These are phyloP conservation scores for Eucalyptus pauciflora DNA, from an alignment of 345 rosid species.

Conservation along the genomic window DNA sequence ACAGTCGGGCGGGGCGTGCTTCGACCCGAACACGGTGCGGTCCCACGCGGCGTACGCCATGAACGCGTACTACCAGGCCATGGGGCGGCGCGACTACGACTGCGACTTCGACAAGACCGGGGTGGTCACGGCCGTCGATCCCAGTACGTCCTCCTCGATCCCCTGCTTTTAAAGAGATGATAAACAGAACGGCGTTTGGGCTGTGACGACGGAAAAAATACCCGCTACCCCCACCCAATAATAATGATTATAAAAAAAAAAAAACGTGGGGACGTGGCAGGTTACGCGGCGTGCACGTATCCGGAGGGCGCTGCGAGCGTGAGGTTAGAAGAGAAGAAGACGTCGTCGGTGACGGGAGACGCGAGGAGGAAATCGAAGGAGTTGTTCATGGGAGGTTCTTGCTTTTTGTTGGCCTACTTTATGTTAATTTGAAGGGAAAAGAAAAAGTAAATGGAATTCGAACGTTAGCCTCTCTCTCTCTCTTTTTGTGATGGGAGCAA, in stretches of 20 bases:
- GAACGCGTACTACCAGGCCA: conserved; percentile 53
- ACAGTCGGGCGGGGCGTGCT: conserved; percentile 46
- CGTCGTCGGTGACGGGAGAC: conserved; percentile 3
- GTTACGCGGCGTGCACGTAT: conserved; percentile 38
- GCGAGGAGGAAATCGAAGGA: neutral
- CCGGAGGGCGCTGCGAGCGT: neutral
- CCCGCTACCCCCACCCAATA: fast-evolving
- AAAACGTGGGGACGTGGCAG: conserved; percentile 7
- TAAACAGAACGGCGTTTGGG: neutral
- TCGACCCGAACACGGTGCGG: conserved; percentile 32
- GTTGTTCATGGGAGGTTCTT: neutral
- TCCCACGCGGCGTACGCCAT: conserved; percentile 62
- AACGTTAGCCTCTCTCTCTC: neutral
- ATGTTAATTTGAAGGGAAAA: neutral
- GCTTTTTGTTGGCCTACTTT: neutral
- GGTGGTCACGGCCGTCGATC: conserved; percentile 27
- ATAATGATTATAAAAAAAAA: neutral
- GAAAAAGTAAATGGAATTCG: neutral
- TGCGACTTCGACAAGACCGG: conserved; percentile 54
- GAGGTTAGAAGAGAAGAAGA: neutral
- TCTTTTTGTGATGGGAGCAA: neutral
- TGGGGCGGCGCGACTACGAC: conserved; percentile 25
- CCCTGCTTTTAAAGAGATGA: neutral
- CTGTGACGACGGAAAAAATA: neutral
- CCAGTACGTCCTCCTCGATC: conserved; percentile 15